Evolutionary conservation across 768 basidiomycete species (phyloP).

Genomic region (Tylopilus sp.): DNA sequence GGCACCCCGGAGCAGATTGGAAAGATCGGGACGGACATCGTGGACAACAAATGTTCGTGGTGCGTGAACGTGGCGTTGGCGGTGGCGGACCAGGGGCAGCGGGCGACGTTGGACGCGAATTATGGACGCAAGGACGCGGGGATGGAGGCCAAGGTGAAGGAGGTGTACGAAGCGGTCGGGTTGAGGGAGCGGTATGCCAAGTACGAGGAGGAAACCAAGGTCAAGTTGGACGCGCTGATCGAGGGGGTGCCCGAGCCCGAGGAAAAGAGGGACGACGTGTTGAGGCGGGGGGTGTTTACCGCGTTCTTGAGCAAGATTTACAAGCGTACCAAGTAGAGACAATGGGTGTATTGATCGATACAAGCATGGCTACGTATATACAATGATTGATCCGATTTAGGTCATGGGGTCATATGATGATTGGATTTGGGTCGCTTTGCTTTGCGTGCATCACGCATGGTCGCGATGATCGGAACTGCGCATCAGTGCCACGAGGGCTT

Average conservation of each 20-base stretch:
- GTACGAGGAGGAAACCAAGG: constrained; percentile 79
- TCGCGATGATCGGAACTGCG: too few species aligned
- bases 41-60: constrained; percentile 99
- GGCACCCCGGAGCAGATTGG: constrained; percentile 89
- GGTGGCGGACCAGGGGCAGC: constrained; percentile 52
- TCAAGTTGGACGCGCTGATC: constrained; percentile 64
- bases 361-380: too few species aligned
- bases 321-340: constrained; percentile 51
- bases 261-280: constrained; percentile 38
- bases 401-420: too few species aligned
- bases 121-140: constrained; percentile 56
- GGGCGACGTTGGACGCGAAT: constrained; percentile 57
- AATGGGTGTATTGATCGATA: too few species aligned
- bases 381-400: too few species aligned
- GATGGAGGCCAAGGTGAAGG: constrained; percentile 58
- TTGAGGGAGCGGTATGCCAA: constrained; percentile 60
- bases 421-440: too few species aligned
- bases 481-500: neutral
- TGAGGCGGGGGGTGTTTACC: constrained; percentile 71
- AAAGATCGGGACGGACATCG: constrained; percentile 96
- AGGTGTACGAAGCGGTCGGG: constrained; percentile 67
- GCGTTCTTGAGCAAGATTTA: constrained; percentile 89
- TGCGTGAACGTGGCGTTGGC: constrained; percentile 84
- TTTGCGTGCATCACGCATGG: too few species aligned
- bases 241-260: constrained; percentile 63